These are phyloP conservation scores for Pleurotus sapidus DNA, from an alignment of 768 basidiomycete species.

Conservation along the genomic window DNA sequence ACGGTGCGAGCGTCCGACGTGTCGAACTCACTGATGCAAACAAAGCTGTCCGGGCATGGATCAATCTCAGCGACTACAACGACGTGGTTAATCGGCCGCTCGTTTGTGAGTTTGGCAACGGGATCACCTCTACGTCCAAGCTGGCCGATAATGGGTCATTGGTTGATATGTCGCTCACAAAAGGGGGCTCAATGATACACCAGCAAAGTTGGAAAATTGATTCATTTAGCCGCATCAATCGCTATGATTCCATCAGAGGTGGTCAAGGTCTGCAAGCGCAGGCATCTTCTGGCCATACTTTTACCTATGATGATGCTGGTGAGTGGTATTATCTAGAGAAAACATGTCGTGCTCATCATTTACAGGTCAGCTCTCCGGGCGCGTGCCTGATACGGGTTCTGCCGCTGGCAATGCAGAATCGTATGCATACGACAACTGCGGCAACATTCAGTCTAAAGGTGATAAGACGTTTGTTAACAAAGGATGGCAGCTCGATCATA, in stretches of 20 bases:
- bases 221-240: constrained; percentile 8
- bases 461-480: constrained; percentile 9
- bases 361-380: background rate
- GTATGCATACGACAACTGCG: constrained; percentile 5
- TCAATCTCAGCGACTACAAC: constrained; percentile 6
- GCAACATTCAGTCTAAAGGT: constrained; percentile 6
- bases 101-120: constrained; percentile 10
- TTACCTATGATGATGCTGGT: background rate
- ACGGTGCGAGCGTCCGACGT: background rate
- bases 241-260: constrained; percentile 1
- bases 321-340: background rate
- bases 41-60: background rate
- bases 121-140: constrained; percentile 4
- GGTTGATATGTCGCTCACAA: constrained; percentile 2
- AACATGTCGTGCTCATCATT: background rate
- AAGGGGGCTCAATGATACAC: constrained; percentile 1
- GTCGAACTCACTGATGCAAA: background rate
- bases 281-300: background rate
- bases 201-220: constrained; percentile 11
- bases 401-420: background rate
- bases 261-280: background rate
- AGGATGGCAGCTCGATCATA: constrained; percentile 9
- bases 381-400: background rate
- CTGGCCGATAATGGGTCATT: constrained; percentile 8
- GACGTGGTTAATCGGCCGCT: constrained; percentile 10